Evolutionary conservation across 371 early-diverging fungal genomes (phyloP).

Genomic region (Paraphysoderma sedebokerense): DNA sequence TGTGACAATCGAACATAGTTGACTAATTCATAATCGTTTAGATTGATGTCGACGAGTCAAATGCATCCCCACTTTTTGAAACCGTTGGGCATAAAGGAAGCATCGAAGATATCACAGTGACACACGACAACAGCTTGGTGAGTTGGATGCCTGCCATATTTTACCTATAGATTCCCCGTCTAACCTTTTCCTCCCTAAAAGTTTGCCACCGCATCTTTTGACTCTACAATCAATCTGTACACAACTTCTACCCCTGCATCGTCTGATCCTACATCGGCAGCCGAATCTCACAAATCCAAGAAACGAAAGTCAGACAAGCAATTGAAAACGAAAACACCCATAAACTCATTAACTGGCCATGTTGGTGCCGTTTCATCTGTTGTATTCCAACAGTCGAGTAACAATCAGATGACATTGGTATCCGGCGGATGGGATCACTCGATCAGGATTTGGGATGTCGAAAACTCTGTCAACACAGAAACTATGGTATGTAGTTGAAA

Average conservation of each 20-base stretch:
- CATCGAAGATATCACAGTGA: too few relatives aligned
- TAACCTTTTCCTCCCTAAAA: too few relatives aligned
- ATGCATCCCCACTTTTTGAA: too few relatives aligned
- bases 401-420: conserved; percentile 33
- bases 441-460: conserved; percentile 76
- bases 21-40: too few relatives aligned
- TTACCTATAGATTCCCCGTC: too few relatives aligned
- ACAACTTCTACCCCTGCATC: conserved; percentile 30
- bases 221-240: conserved; percentile 64
- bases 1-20: too few relatives aligned
- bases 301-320: conserved; percentile 5
- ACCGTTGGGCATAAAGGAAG: too few relatives aligned
- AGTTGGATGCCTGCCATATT: too few relatives aligned
- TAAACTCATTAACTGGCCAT: conserved; percentile 45
- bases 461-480: conserved; percentile 41
- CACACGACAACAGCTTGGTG: too few relatives aligned
- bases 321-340: conserved; percentile 13
- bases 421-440: conserved; percentile 89
- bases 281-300: conserved; percentile 12
- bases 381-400: conserved; percentile 29
- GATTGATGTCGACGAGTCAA: too few relatives aligned
- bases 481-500: conserved; percentile 37
- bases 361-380: conserved; percentile 63
- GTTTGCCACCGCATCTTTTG: conserved; percentile 66
- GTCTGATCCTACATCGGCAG: conserved; percentile 8